phyloP scores from a whole-genome alignment of 202 grass and related monocot genomes.

The Setaria italica region DNA sequence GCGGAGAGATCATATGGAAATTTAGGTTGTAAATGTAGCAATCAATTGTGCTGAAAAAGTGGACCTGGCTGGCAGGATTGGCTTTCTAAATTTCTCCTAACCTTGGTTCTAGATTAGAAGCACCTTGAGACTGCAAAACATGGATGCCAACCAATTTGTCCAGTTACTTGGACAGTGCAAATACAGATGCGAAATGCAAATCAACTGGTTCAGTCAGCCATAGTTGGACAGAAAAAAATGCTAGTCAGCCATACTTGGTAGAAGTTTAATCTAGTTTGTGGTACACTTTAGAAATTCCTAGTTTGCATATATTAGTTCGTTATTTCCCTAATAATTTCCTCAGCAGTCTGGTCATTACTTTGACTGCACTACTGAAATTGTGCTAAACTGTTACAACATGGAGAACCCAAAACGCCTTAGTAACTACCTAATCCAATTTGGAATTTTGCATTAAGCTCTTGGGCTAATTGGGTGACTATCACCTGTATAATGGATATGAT shows the following conservation, averaged over 20 bases:
- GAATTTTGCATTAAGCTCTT: not conserved
- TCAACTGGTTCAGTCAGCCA: not conserved
- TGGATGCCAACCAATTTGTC: not conserved
- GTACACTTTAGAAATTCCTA: not conserved
- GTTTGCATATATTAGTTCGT: not conserved
- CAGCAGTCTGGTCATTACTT: not conserved
- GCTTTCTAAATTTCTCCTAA: not conserved
- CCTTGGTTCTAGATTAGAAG: not conserved
- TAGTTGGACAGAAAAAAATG: not conserved
- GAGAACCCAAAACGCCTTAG: not conserved
- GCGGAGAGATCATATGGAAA: not conserved
- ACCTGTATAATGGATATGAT: conserved; percentile 3
- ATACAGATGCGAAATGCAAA: not conserved
- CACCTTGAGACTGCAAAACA: not conserved
- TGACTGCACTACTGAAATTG: not conserved
- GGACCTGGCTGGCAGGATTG: not conserved
- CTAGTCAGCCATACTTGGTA: not conserved
- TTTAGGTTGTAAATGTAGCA: not conserved
- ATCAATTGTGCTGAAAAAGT: not conserved
- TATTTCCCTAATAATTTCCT: not conserved
- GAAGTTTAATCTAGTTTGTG: not conserved
- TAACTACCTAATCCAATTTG: conserved; percentile 9
- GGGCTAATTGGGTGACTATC: not conserved
- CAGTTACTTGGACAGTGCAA: not conserved
- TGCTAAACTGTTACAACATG: not conserved